These are phyloP conservation scores for Arxiozyma slooffiae DNA, from an alignment of 1,139 yeast genomes.

Conservation along the genomic window DNA sequence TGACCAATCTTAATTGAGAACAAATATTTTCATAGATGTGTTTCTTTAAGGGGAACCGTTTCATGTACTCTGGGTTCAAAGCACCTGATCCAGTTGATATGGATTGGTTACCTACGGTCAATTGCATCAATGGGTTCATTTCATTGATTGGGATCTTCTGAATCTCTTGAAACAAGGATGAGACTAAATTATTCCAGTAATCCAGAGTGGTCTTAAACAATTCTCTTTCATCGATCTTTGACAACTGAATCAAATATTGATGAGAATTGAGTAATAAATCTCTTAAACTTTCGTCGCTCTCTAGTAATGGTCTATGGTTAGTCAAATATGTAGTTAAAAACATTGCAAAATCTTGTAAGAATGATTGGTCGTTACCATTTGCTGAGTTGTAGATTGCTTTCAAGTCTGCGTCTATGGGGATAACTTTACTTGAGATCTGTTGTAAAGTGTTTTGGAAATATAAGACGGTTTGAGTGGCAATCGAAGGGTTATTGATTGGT, in stretches of 20 bases:
- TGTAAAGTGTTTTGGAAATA: slow-evolving; percentile 71
- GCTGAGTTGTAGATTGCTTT: slow-evolving; percentile 66
- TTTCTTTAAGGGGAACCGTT: slow-evolving; percentile 72
- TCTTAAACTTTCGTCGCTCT: slow-evolving; percentile 47
- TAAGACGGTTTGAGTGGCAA: slow-evolving; percentile 43
- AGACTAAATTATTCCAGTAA: slow-evolving; percentile 82
- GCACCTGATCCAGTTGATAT: slow-evolving; percentile 64
- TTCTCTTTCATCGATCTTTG: slow-evolving; percentile 91
- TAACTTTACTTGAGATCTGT: slow-evolving; percentile 50
- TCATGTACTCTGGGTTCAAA: slow-evolving; percentile 69
- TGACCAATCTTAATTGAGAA: slow-evolving; percentile 75
- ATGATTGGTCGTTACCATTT: slow-evolving; percentile 78
- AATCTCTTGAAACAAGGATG: slow-evolving; percentile 73
- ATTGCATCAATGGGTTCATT: slow-evolving; percentile 64
- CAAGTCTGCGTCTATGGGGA: slow-evolving; percentile 70
- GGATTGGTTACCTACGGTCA: slow-evolving; percentile 45
- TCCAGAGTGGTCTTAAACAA: slow-evolving; percentile 90
- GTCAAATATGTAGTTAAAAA: slow-evolving; percentile 76
- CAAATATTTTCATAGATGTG: slow-evolving; percentile 69
- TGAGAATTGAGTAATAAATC: slow-evolving; percentile 64
- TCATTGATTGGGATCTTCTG: slow-evolving; percentile 59
- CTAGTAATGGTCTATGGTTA: slow-evolving; percentile 68
- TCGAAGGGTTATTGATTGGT: slow-evolving; percentile 46
- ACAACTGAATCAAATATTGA: slow-evolving; percentile 70
- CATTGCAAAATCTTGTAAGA: slow-evolving; percentile 91